These are phyloP conservation scores for Hansenula sp. DNA, from an alignment of 1,139 yeast species.

Conservation along the genomic window DNA sequence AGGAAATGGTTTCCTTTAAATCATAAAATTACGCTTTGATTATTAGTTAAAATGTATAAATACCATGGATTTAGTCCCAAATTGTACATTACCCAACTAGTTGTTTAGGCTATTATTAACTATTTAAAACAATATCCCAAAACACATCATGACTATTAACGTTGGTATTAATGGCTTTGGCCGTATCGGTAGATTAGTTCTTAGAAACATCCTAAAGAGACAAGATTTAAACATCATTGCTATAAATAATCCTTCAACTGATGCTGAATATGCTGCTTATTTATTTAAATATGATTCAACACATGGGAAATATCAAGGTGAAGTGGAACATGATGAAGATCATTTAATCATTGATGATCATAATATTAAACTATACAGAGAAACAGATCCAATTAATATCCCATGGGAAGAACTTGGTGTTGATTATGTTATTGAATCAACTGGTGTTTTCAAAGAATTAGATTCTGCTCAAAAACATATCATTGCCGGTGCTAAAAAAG, in stretches of 20 bases:
- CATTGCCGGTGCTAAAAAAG: constrained; percentile 87
- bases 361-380: constrained; percentile 66
- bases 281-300: constrained; percentile 89
- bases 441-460: constrained; percentile 79
- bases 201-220: constrained; percentile 73
- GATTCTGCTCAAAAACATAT: constrained; percentile 81
- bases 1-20: too few relatives aligned
- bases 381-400: constrained; percentile 74
- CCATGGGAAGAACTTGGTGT: constrained; percentile 82
- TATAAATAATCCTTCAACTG: constrained; percentile 80
- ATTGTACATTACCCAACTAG: too few relatives aligned
- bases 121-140: too few relatives aligned
- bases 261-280: constrained; percentile 80
- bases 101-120: too few relatives aligned
- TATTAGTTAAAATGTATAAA: not conserved
- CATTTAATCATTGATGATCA: constrained; percentile 63
- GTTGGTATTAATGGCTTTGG: constrained; percentile 91
- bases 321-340: constrained; percentile 59
- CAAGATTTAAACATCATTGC: constrained; percentile 72
- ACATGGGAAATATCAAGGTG: constrained; percentile 74
- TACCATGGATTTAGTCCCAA: too few relatives aligned
- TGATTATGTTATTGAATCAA: constrained; percentile 79
- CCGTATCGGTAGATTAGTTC: constrained; percentile 79
- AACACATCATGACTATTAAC: constrained; percentile 14
- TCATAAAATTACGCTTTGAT: too few relatives aligned